phyloP scores from a whole-genome alignment of 192 early-diverging fungal genomes.

The Podila epicladia region DNA sequence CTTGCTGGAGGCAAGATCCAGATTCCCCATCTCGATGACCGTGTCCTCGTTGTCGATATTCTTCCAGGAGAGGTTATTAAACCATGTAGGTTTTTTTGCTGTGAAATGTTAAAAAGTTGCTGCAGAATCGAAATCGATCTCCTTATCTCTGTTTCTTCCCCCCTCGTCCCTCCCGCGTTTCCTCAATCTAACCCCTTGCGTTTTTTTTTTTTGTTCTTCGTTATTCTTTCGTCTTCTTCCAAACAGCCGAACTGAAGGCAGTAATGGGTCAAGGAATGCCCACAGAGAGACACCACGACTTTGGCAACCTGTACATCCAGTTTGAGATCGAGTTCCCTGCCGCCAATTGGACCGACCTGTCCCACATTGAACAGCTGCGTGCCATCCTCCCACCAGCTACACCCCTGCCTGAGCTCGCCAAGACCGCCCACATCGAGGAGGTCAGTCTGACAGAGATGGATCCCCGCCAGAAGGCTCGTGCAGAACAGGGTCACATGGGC shows the following conservation, averaged over 20 bases:
- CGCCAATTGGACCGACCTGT: constrained; percentile 77
- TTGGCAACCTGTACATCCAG: constrained; percentile 90
- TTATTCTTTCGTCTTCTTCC: background rate
- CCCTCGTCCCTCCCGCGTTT: background rate
- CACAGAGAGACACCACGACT: constrained; percentile 81
- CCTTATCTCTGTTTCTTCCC: background rate
- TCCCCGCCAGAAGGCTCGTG: constrained; percentile 67
- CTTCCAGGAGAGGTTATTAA: constrained; percentile 94
- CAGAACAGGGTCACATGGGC: constrained; percentile 59
- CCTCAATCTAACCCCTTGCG: background rate
- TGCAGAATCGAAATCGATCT: too few relatives aligned
- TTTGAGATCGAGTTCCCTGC: constrained; percentile 93
- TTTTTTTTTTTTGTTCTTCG: background rate
- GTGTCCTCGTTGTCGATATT: constrained; percentile 85
- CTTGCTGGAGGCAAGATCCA: constrained; percentile 92
- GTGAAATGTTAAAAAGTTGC: background rate
- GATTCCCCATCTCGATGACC: constrained; percentile 93
- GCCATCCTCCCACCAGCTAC: constrained; percentile 78
- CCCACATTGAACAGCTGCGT: constrained; percentile 78
- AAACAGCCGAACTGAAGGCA: constrained; percentile 73
- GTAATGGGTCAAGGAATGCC: constrained; percentile 96
- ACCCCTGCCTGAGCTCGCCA: constrained; percentile 26
- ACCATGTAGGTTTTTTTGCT: constrained; percentile 64
- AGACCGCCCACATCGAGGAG: constrained; percentile 77
- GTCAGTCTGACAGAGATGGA: constrained; percentile 82